phyloP scores from a whole-genome alignment of 1,284 basidiomycete genomes.

The Lignosus rhinocerotis region DNA sequence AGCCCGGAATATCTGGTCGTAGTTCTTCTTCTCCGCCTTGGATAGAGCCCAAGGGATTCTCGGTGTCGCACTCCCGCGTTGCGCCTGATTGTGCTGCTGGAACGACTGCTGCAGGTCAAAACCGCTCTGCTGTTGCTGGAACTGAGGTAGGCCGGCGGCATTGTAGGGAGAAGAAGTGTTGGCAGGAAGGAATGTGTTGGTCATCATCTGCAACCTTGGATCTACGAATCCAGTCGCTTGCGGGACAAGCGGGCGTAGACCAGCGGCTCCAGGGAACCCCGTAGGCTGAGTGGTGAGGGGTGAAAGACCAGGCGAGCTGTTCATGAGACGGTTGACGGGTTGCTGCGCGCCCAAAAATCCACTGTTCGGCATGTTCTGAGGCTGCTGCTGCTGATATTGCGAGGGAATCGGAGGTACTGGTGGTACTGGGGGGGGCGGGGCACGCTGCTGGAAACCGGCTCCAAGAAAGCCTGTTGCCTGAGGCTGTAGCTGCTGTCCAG shows the following conservation, averaged over 20 bases:
- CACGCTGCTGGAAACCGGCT: conserved; percentile 49
- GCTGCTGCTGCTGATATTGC: conserved; percentile 51
- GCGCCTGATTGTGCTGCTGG: conserved; percentile 77
- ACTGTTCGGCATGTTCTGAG: conserved; percentile 36
- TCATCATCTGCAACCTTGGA: conserved; percentile 84
- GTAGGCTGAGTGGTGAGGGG: conserved; percentile 56
- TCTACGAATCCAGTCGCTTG: conserved; percentile 86
- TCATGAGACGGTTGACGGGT: conserved; percentile 48
- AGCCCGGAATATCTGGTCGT: conserved; percentile 94
- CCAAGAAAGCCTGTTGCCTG: conserved; percentile 36
- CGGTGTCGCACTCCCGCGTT: conserved; percentile 69
- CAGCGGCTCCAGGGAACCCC: conserved; percentile 50
- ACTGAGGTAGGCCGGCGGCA: conserved; percentile 64
- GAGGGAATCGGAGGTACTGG: conserved; percentile 62
- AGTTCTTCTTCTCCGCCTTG: conserved; percentile 94
- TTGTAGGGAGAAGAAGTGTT: conserved; percentile 64
- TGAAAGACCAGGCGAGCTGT: conserved; percentile 43
- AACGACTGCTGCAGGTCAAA: conserved; percentile 72
- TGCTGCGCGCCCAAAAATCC: conserved; percentile 46
- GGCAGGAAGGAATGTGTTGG: conserved; percentile 83
- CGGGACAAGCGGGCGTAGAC: conserved; percentile 56
- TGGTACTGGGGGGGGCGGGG: conserved; percentile 63
- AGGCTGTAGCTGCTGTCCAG: conserved; percentile 37
- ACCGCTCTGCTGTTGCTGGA: conserved; percentile 60
- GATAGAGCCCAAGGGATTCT: conserved; percentile 88